Conservation (phyloP, 2,329 filamentous ascomycete genomes). For the Ambrosiella xylebori region DNA sequence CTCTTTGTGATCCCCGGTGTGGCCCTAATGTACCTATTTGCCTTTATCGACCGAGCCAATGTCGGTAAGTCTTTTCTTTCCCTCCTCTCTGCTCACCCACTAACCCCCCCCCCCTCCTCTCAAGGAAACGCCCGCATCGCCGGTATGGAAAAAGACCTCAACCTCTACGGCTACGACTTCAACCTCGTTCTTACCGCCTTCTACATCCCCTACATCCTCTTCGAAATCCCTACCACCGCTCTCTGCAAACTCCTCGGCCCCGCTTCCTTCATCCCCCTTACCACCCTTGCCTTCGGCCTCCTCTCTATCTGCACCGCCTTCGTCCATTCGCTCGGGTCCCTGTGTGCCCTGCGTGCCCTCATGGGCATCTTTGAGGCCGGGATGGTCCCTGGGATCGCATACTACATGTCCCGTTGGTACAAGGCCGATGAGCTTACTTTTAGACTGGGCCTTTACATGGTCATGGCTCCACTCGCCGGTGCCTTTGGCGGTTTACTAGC, state of each 20-base stretch:
- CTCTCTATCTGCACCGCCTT: slow-evolving; percentile 49
- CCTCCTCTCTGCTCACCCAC: neutral
- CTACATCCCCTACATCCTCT: slow-evolving; percentile 57
- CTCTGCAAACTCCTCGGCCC: slow-evolving; percentile 55
- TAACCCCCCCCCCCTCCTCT: neutral
- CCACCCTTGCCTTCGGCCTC: slow-evolving; percentile 45
- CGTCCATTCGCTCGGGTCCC: slow-evolving; percentile 33
- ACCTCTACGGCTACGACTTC: slow-evolving; percentile 46
- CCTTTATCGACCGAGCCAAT: slow-evolving; percentile 59
- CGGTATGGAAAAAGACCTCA: slow-evolving; percentile 44
- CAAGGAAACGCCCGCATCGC: slow-evolving; percentile 51
- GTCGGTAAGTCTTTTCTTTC: slow-evolving; percentile 36
- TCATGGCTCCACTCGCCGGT: slow-evolving; percentile 52
- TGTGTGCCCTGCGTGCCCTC: slow-evolving; percentile 47
- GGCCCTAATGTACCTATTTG: slow-evolving; percentile 50
- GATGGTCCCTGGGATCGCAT: slow-evolving; percentile 57
- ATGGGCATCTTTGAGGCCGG: slow-evolving; percentile 56
- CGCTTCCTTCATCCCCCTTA: slow-evolving; percentile 50
- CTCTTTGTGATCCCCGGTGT: slow-evolving; percentile 48
- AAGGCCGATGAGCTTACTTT: slow-evolving; percentile 50
- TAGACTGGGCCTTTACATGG: slow-evolving; percentile 49
- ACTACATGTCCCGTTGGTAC: slow-evolving; percentile 58
- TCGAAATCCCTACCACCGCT: slow-evolving; percentile 53
- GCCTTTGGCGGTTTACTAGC: slow-evolving; percentile 54
- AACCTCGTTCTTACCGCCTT: slow-evolving; percentile 51